Evolutionary conservation across 306 rosid genomes (phyloP).

Genomic region (Inga laurina): DNA sequence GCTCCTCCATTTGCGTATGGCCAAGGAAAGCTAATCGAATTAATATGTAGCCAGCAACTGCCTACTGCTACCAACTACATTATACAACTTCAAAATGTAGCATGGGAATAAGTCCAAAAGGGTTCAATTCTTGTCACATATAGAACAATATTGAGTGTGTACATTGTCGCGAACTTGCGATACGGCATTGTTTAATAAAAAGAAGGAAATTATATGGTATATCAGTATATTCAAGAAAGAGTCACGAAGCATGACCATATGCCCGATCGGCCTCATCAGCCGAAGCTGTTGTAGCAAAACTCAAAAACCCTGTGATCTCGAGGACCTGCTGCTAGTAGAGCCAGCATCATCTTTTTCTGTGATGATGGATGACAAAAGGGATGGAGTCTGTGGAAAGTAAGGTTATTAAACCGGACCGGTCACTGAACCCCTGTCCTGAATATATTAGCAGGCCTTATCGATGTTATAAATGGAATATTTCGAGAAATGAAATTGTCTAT

Average conservation of each 20-base stretch:
- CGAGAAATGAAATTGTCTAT: too few relatives aligned
- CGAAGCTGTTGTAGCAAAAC: constrained; percentile 79
- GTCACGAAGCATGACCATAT: constrained; percentile 95
- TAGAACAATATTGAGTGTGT: background rate
- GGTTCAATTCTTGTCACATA: background rate
- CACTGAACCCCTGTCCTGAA: too few relatives aligned
- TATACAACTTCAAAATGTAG: constrained; percentile 5
- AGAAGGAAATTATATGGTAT: background rate
- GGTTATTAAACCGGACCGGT: too few relatives aligned
- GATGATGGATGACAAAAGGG: constrained; percentile 54
- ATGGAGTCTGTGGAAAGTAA: constrained; percentile 47
- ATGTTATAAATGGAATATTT: too few relatives aligned
- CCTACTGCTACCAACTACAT: background rate
- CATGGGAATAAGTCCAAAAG: background rate
- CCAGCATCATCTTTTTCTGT: constrained; percentile 57
- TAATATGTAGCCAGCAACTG: background rate
- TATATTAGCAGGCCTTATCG: background rate
- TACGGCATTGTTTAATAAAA: background rate
- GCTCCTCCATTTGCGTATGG: constrained; percentile 94
- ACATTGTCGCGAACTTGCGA: background rate
- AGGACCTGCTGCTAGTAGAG: constrained; percentile 59
- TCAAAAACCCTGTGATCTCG: constrained; percentile 73
- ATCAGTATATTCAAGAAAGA: constrained; percentile 14
- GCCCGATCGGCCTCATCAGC: constrained; percentile 99
- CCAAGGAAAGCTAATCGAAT: constrained; percentile 62